These are phyloP conservation scores for Suillus hirtellus DNA, from an alignment of 768 basidiomycete species.

Conservation along the genomic window DNA sequence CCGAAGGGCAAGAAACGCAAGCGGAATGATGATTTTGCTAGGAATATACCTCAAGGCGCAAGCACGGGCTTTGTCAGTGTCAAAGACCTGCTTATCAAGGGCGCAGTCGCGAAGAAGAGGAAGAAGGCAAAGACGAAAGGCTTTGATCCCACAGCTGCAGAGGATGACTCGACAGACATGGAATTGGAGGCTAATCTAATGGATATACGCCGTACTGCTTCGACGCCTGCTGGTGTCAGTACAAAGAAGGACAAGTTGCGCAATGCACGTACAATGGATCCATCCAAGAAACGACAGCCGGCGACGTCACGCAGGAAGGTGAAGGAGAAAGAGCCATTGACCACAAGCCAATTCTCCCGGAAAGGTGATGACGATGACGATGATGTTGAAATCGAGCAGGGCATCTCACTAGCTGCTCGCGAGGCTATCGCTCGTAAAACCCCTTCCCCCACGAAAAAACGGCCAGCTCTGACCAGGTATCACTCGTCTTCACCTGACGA, in stretches of 20 bases:
- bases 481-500: constrained; percentile 19
- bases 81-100: constrained; percentile 59
- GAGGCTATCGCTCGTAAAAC: constrained; percentile 11
- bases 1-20: constrained; percentile 59
- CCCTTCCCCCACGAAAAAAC: constrained; percentile 9
- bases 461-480: constrained; percentile 13
- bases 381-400: constrained; percentile 55
- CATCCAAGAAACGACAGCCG: constrained; percentile 23
- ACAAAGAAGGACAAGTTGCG: constrained; percentile 42
- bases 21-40: constrained; percentile 61
- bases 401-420: constrained; percentile 24
- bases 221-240: constrained; percentile 33
- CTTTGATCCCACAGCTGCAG: constrained; percentile 50
- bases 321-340: constrained; percentile 24
- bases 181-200: constrained; percentile 62
- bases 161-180: constrained; percentile 69
- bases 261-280: constrained; percentile 45
- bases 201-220: constrained; percentile 50
- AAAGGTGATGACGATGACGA: constrained; percentile 54
- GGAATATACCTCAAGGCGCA: constrained; percentile 78
- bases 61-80: constrained; percentile 71
- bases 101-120: constrained; percentile 43
- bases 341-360: constrained; percentile 44
- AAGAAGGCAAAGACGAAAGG: constrained; percentile 40
- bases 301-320: constrained; percentile 23